A percentile compares a stretch with the other conserved stretches of the same genome.
These are phyloP conservation scores for Colletotrichum echinochloae DNA, from an alignment of 2,329 filamentous ascomycete species.

Conservation along the genomic window DNA sequence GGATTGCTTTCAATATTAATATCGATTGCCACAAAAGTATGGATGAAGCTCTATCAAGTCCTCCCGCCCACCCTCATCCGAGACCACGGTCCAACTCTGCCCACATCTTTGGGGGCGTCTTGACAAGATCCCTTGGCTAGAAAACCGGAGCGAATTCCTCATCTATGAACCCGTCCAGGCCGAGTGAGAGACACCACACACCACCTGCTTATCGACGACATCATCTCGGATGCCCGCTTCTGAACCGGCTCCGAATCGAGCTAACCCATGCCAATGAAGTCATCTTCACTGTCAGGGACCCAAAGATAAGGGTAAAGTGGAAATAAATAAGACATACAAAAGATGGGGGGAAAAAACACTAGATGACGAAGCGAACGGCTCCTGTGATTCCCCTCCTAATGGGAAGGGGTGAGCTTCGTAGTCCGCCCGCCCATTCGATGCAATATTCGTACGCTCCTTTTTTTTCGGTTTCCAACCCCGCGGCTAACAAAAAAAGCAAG, in stretches of 20 bases:
- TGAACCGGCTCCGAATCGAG: neutral
- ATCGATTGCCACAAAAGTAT: conserved; percentile 10
- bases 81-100: neutral
- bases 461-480: conserved; percentile 31
- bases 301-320: neutral
- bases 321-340: conserved; percentile 13
- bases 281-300: neutral
- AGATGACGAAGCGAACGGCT: conserved; percentile 3
- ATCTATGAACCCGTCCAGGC: neutral
- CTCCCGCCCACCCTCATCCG: neutral
- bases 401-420: neutral
- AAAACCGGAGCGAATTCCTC: neutral
- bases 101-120: conserved; percentile 1
- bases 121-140: neutral
- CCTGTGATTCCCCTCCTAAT: neutral
- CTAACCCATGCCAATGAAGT: neutral
- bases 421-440: conserved; percentile 12
- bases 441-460: conserved; percentile 16
- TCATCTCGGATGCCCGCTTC: neutral
- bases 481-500: too few species aligned
- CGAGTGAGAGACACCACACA: neutral
- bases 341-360: neutral
- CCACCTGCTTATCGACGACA: neutral
- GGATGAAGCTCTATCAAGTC: neutral
- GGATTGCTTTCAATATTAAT: neutral